phyloP scores from a whole-genome alignment of 2,329 filamentous ascomycete genomes.

The Sporothrix pseudoabietina region DNA sequence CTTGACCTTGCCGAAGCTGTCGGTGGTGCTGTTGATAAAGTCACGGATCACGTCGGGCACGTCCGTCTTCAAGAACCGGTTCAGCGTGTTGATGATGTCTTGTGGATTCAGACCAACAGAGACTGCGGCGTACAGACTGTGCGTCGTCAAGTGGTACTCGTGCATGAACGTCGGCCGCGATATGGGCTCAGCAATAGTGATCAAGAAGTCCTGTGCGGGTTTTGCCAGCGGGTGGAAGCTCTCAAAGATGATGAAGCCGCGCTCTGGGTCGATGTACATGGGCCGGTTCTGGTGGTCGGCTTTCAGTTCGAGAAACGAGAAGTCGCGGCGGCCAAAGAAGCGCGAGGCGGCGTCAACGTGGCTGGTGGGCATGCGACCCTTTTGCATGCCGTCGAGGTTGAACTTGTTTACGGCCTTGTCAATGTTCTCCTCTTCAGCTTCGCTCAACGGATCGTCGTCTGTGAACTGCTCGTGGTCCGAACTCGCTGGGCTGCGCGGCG shows the following conservation, averaged over 20 bases:
- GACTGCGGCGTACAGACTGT: constrained; percentile 93
- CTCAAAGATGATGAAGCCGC: constrained; percentile 87
- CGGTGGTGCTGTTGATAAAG: constrained; percentile 78
- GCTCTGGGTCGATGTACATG: constrained; percentile 87
- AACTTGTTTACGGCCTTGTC: constrained; percentile 64
- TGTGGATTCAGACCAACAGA: constrained; percentile 87
- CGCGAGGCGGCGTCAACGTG: constrained; percentile 40
- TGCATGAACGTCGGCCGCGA: constrained; percentile 89
- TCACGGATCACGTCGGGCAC: constrained; percentile 77
- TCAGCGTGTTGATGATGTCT: constrained; percentile 87
- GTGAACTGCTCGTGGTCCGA: constrained; percentile 57
- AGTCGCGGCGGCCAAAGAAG: constrained; percentile 58
- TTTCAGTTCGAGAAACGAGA: constrained; percentile 80
- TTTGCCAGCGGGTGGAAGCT: constrained; percentile 87
- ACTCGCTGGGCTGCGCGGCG: constrained; percentile 60
- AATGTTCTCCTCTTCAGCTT: constrained; percentile 57
- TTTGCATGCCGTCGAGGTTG: constrained; percentile 50
- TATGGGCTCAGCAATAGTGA: constrained; percentile 90
- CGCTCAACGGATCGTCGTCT: constrained; percentile 54
- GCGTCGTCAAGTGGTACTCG: constrained; percentile 88
- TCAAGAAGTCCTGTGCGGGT: constrained; percentile 90
- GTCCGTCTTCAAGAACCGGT: constrained; percentile 85
- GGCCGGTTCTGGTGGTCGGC: constrained; percentile 87
- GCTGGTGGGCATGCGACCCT: constrained; percentile 10
- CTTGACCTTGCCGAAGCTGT: constrained; percentile 93